Evolutionary conservation across 2,329 filamentous ascomycete species (phyloP).

Genomic region (Calonectria pseudoturangicola): DNA sequence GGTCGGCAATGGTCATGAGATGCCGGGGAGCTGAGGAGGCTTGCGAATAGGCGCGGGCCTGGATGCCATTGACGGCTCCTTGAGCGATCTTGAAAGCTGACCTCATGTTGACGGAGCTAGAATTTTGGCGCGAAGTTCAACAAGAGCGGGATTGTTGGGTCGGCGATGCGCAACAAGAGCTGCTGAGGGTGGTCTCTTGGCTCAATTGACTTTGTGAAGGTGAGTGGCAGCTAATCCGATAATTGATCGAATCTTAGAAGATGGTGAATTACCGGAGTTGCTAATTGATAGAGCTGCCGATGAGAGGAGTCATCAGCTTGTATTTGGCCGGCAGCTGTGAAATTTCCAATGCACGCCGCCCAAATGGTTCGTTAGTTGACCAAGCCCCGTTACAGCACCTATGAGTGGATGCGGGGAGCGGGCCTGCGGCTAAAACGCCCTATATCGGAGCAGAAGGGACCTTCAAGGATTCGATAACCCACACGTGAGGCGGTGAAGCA

Average conservation of each 20-base stretch:
- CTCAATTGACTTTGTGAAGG: constrained; percentile 18
- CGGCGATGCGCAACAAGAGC: neutral
- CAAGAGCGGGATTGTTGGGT: neutral
- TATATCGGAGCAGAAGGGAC: constrained; percentile 18
- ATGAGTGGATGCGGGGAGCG: constrained; percentile 5
- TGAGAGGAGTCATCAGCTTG: constrained; percentile 35
- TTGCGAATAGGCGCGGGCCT: constrained; percentile 67
- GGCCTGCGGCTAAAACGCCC: constrained; percentile 5
- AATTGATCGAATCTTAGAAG: neutral
- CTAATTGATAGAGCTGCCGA: constrained; percentile 18
- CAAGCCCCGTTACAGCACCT: constrained; percentile 23
- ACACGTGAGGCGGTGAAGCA: constrained; percentile 14
- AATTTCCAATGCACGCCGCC: constrained; percentile 48
- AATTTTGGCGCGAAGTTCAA: constrained; percentile 1
- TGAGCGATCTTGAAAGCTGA: constrained; percentile 59
- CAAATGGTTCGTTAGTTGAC: constrained; percentile 49
- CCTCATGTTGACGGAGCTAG: constrained; percentile 57
- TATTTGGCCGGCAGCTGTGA: constrained; percentile 39
- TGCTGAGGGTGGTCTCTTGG: neutral
- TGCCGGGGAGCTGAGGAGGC: constrained; percentile 78
- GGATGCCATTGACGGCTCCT: constrained; percentile 59
- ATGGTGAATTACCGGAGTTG: neutral
- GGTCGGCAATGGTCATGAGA: constrained; percentile 92
- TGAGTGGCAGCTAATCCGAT: neutral
- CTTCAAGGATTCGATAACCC: constrained; percentile 7